Evolutionary conservation across 2,329 filamentous ascomycete genomes (phyloP).

Genomic region (Amphichorda felina): DNA sequence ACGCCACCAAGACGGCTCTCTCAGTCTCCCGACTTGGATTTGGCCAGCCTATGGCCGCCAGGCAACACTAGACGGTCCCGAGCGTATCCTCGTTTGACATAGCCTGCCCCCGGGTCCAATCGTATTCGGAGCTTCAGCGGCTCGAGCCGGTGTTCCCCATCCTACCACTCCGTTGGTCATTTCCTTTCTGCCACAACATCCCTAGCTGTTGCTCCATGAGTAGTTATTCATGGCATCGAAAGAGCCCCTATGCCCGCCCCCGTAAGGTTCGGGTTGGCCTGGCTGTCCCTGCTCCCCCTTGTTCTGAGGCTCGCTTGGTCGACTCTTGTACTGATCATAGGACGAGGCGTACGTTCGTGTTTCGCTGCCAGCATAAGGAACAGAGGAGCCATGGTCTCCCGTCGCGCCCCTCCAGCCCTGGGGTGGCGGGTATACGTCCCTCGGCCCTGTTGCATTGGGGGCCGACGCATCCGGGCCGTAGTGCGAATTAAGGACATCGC

Average conservation of each 20-base stretch:
- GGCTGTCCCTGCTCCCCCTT: conserved; percentile 8
- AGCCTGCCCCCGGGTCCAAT: too few relatives aligned
- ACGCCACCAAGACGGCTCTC: too few relatives aligned
- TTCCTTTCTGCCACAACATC: not conserved
- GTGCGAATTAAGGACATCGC: conserved; percentile 17
- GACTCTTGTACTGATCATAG: conserved; percentile 33
- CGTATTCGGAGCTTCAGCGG: too few relatives aligned
- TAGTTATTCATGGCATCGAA: conserved; percentile 40
- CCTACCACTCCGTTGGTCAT: too few relatives aligned
- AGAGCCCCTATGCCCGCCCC: conserved; percentile 25
- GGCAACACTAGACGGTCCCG: too few relatives aligned
- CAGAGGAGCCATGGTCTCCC: conserved; percentile 29
- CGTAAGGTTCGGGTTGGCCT: conserved; percentile 26
- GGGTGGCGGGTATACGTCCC: conserved; percentile 42
- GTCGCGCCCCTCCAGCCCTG: conserved; percentile 40
- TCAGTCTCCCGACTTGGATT: too few relatives aligned
- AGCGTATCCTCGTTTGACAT: too few relatives aligned
- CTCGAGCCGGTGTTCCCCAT: too few relatives aligned
- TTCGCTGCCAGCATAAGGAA: conserved; percentile 32
- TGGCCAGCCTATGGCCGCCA: too few relatives aligned
- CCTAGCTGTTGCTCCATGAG: conserved; percentile 32
- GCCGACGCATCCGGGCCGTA: conserved; percentile 18
- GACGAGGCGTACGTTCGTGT: conserved; percentile 36
- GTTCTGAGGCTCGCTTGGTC: conserved; percentile 9
- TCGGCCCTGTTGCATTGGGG: conserved; percentile 14